Percentiles rank a stretch among this genome's conserved stretches.
Evolutionary conservation across 257 asterid species (phyloP).

Genomic region (Capsicum chinense): DNA sequence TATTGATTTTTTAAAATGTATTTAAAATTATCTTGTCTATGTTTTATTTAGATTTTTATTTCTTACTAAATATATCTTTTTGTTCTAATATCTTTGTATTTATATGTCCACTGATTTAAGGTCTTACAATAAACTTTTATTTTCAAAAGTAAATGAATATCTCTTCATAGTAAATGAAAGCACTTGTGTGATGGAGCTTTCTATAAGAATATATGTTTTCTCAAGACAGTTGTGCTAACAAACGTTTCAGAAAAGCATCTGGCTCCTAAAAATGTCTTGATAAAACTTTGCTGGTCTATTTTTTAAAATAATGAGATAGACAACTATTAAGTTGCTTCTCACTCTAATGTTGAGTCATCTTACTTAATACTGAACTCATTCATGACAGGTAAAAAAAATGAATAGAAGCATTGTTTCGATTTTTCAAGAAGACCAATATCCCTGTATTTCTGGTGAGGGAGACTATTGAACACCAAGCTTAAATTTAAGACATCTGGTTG

Average conservation of each 20-base stretch:
- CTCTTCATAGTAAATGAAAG: not conserved
- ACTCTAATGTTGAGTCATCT: not conserved
- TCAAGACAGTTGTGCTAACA: not conserved
- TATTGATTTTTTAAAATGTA: too few species aligned
- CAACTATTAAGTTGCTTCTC: not conserved
- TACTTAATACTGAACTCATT: not conserved
- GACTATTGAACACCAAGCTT: not conserved
- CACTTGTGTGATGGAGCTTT: not conserved
- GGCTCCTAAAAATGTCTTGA: not conserved
- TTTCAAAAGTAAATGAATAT: too few species aligned
- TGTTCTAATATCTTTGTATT: too few species aligned
- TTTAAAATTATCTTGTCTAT: too few species aligned
- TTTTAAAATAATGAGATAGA: not conserved
- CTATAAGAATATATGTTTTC: not conserved
- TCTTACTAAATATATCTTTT: too few species aligned
- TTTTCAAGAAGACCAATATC: slow-evolving; percentile 83
- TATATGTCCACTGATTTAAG: too few species aligned
- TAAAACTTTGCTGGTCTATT: not conserved
- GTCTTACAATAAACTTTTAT: too few species aligned
- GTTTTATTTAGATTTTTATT: too few species aligned
- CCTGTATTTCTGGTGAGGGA: slow-evolving; percentile 81
- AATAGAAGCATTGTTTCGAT: slow-evolving; percentile 84
- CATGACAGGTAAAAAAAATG: slow-evolving; percentile 87
- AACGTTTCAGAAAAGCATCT: not conserved
- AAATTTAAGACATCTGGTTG: not conserved